Evolutionary conservation across 345 rosid species (phyloP), one percentile per base, ranked within the genome.

Genomic region (Ailanthus altissimus): DNA sequence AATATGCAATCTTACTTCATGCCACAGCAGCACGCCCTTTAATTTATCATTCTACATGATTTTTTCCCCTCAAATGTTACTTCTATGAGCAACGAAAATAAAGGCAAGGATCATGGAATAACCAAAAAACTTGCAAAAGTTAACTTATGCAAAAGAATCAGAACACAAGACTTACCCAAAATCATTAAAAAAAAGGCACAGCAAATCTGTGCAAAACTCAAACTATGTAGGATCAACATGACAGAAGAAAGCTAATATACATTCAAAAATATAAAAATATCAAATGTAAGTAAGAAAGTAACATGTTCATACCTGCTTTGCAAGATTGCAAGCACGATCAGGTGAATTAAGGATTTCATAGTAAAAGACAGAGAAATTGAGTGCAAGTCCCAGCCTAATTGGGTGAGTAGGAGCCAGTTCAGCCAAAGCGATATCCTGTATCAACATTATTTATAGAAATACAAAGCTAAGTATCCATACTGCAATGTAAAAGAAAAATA

Each of bases 341-440:
- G 99, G 97, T 57, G 99, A 95, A 89, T 92, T 95, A 56, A 95
- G 98, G 74, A 95, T 95, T 89, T 95, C 99, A 82, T 95, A 95
- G 82, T 93, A 95, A 85, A 95, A 95, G 23, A 95, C 99, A 20
- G 99, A 95, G 90, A 95, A 95, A 88, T 95, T 95, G 60, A 96
- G 97, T 15, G 99, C 98, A 70, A 96, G 98, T 58, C 99, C 99
- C 82, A 96, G 89, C 84, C 94, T 89, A 70, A 95, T 93, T 6
- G 99, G 98, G 87, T 95, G 99, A 69, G 99, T 95, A 20, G 99
- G 94, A 79, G 99, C 91, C 68, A 93, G 78, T 8, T 95, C 96
- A 67, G 94, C 87, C 66, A 90, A 83, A 77, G 99, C 99, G 85
- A 94, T 94, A 83, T 94, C 98, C 98, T 94, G 85, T 21, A 83